These are phyloP conservation scores for Prunus yedoensis DNA, from an alignment of 331 rosid genomes.

Conservation along the genomic window DNA sequence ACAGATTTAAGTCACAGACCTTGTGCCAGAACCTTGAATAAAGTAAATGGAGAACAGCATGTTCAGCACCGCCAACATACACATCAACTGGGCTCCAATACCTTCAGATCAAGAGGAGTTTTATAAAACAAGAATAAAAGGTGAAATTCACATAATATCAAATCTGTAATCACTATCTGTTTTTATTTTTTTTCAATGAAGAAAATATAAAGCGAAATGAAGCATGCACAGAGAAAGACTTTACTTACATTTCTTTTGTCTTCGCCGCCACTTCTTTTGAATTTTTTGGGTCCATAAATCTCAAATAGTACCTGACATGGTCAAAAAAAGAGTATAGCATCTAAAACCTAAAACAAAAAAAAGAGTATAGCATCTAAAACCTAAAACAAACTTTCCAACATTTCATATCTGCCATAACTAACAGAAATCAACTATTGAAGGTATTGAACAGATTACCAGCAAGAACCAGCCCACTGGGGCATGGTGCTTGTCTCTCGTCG, in stretches of 20 bases:
- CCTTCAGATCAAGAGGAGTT: conserved; percentile 42
- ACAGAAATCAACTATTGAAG: conserved; percentile 13
- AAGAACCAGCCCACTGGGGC: conserved; percentile 99
- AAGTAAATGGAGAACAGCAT: conserved; percentile 96
- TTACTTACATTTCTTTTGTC: conserved; percentile 66
- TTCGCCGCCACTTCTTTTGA: conserved; percentile 70
- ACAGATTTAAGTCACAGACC: conserved; percentile 47
- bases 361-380: conserved; percentile 1
- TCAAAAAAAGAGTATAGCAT: background rate
- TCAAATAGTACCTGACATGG: conserved; percentile 81
- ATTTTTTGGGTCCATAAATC: conserved; percentile 95
- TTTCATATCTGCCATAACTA: conserved; percentile 1
- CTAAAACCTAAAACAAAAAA: background rate
- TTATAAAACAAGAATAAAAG: conserved; percentile 1
- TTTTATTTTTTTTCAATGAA: background rate
- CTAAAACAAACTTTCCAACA: background rate
- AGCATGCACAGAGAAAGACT: background rate
- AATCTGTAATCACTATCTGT: background rate
- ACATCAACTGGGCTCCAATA: conserved; percentile 99
- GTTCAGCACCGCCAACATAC: conserved; percentile 97
- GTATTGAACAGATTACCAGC: conserved; percentile 61
- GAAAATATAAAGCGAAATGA: conserved; percentile 13
- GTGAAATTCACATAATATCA: background rate
- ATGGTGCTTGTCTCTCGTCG: conserved; percentile 90
- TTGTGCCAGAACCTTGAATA: conserved; percentile 99